phyloP scores from a whole-genome alignment of 352 stramenopile genomes.

The Globisporangium yorkense region DNA sequence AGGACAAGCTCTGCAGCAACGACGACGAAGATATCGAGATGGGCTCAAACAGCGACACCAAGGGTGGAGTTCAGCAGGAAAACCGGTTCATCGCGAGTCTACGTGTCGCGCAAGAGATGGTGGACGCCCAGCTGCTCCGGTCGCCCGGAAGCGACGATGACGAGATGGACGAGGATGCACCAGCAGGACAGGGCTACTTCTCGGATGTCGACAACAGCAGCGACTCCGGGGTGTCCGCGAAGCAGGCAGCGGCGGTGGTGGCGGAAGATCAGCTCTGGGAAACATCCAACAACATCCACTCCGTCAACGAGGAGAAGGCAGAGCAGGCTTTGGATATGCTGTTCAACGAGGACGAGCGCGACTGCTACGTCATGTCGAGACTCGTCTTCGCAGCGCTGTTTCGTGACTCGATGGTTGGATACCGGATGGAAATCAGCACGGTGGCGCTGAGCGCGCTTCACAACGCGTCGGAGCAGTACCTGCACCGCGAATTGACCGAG shows the following conservation, averaged over 20 bases:
- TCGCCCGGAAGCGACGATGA: slow-evolving; percentile 23
- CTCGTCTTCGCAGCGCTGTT: slow-evolving; percentile 58
- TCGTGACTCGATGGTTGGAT: slow-evolving; percentile 20
- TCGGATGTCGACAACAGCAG: slow-evolving; percentile 60
- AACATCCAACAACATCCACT: slow-evolving; percentile 25
- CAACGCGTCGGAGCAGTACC: slow-evolving; percentile 66
- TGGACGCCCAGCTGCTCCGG: slow-evolving; percentile 37
- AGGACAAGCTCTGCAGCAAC: not conserved
- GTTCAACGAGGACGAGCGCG: slow-evolving; percentile 13
- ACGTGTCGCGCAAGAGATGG: slow-evolving; percentile 31
- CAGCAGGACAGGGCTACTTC: slow-evolving; percentile 61
- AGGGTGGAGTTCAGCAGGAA: slow-evolving; percentile 16
- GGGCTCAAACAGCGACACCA: slow-evolving; percentile 12
- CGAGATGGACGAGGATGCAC: slow-evolving; percentile 26
- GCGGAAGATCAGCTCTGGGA: slow-evolving; percentile 53
- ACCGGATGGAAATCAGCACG: slow-evolving; percentile 46
- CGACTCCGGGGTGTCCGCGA: slow-evolving; percentile 20
- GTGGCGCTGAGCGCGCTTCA: slow-evolving; percentile 74
- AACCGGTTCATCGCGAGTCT: slow-evolving; percentile 43
- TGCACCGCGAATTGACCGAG: slow-evolving; percentile 50
- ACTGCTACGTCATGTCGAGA: slow-evolving; percentile 66
- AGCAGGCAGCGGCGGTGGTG: slow-evolving; percentile 11
- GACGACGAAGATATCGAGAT: slow-evolving; percentile 17
- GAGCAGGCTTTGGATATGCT: slow-evolving; percentile 19
- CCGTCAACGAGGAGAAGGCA: slow-evolving; percentile 17